Evolutionary conservation across 495 filamentous ascomycete species (phyloP).

Genomic region (Cairneyella variabilis): DNA sequence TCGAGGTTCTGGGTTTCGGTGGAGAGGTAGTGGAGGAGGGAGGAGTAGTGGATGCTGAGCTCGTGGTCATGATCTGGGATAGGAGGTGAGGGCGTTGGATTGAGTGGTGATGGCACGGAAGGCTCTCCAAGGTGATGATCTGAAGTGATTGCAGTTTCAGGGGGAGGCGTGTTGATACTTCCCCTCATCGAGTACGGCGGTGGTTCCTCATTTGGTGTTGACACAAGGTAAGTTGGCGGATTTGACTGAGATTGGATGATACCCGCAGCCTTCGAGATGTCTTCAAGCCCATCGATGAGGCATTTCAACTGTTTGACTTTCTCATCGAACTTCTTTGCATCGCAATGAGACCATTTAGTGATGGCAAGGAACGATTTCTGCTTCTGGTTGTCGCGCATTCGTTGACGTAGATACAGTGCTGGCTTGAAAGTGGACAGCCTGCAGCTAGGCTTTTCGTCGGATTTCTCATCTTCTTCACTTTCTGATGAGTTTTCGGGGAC

Average conservation of each 20-base stretch:
- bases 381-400: conserved; percentile 19
- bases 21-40: conserved; percentile 68
- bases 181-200: conserved; percentile 10
- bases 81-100: not conserved
- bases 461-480: not conserved
- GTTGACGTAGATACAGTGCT: conserved; percentile 1
- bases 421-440: not conserved
- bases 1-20: conserved; percentile 63
- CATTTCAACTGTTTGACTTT: conserved; percentile 18
- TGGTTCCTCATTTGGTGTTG: not conserved
- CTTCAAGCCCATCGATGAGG: conserved; percentile 26
- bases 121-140: not conserved
- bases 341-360: conserved; percentile 24
- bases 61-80: not conserved
- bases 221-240: not conserved
- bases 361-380: conserved; percentile 21
- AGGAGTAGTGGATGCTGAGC: conserved; percentile 35
- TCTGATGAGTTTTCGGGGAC: not conserved
- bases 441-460: not conserved
- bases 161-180: not conserved
- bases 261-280: conserved; percentile 16
- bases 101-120: not conserved
- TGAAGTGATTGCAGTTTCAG: not conserved
- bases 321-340: conserved; percentile 20
- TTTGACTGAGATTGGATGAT: not conserved